Evolutionary conservation across 2,329 filamentous ascomycete species (phyloP).

Genomic region (Calonectria naviculata): DNA sequence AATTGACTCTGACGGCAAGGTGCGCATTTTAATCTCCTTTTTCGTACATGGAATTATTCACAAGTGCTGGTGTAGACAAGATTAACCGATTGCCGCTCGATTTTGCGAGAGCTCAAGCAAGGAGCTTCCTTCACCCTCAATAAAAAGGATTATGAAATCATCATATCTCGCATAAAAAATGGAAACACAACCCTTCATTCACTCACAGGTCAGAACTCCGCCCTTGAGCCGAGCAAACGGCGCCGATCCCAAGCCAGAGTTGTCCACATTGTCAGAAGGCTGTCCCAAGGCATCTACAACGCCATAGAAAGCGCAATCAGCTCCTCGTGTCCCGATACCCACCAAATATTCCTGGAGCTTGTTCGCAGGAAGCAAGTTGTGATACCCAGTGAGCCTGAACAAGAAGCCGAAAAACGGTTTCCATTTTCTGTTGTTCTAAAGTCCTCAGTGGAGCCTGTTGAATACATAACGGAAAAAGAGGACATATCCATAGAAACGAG

Average conservation of each 20-base stretch:
- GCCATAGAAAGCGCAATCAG: background rate
- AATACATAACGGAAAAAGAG: background rate
- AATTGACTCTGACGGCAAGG: background rate
- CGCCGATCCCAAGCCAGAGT: slow-evolving; percentile 1
- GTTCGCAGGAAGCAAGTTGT: slow-evolving; percentile 1
- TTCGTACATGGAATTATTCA: too few relatives aligned
- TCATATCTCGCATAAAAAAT: background rate
- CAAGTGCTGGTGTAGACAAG: background rate
- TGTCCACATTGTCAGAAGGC: background rate
- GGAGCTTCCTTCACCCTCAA: slow-evolving; percentile 6
- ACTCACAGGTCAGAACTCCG: background rate
- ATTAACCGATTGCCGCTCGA: background rate
- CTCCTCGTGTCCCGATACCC: background rate
- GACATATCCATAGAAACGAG: background rate
- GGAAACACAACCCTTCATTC: slow-evolving; percentile 7
- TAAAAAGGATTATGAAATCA: slow-evolving; percentile 2
- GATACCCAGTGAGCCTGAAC: slow-evolving; percentile 1
- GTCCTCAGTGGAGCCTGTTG: background rate
- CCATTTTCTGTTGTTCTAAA: background rate
- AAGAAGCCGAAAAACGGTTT: background rate
- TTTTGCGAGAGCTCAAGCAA: background rate
- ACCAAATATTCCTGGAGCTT: background rate
- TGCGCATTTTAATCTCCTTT: background rate
- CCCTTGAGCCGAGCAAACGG: background rate
- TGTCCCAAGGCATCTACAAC: background rate